Conservation (phyloP, 108 stramenopile genomes). For the Nitzschia palea region DNA sequence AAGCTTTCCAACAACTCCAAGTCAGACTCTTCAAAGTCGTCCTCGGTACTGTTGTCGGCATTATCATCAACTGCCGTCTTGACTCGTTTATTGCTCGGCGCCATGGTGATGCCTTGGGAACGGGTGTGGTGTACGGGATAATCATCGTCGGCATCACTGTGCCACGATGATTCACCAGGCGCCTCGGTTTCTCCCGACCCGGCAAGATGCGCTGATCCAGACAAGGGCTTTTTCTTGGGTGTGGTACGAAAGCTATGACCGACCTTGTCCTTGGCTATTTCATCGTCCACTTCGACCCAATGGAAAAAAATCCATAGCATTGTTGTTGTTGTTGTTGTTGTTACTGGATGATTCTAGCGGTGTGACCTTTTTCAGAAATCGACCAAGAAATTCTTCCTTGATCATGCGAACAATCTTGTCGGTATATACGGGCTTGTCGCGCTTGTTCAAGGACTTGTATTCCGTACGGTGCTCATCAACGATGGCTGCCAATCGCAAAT, state of each 20-base stretch:
- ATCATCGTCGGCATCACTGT: too few relatives aligned
- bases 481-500: conserved; percentile 6
- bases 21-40: too few relatives aligned
- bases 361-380: neutral
- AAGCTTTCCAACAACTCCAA: too few relatives aligned
- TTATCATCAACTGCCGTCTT: too few relatives aligned
- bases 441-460: conserved; percentile 9
- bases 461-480: conserved; percentile 1
- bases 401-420: neutral
- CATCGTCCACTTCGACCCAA: conserved; percentile 18
- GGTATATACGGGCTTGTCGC: neutral
- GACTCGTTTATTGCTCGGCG: too few relatives aligned
- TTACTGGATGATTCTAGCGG: neutral
- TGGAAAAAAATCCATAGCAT: neutral
- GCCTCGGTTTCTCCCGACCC: too few relatives aligned
- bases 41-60: too few relatives aligned
- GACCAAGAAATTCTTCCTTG: neutral
- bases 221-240: too few relatives aligned
- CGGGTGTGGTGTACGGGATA: too few relatives aligned
- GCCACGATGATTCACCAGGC: too few relatives aligned
- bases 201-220: too few relatives aligned
- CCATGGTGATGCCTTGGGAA: too few relatives aligned
- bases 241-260: conserved; percentile 13
- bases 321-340: neutral
- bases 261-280: conserved; percentile 5